Conservation (phyloP, 305 asterid species). For the Ajuga reptans region DNA sequence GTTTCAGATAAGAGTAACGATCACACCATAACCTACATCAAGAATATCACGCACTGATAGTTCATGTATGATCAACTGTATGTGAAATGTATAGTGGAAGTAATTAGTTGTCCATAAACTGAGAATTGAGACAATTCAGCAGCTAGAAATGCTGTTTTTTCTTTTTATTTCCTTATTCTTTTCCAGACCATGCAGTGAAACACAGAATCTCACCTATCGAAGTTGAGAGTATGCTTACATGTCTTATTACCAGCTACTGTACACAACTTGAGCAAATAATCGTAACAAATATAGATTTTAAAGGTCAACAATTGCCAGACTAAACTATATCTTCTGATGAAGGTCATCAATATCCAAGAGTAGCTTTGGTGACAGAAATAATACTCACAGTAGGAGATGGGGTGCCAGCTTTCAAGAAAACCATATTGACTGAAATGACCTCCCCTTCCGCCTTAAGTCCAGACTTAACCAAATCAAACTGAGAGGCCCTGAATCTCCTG, state of each 20-base stretch:
- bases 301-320: not conserved
- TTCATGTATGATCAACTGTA: not conserved
- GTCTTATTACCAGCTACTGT: not conserved
- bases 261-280: not conserved
- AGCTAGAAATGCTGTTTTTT: not conserved
- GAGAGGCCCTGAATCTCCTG: constrained; percentile 71
- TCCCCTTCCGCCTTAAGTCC: constrained; percentile 81
- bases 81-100: not conserved
- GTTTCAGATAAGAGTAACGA: not conserved
- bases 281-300: not conserved
- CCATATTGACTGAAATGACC: constrained; percentile 83
- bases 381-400: constrained; percentile 77
- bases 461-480: constrained; percentile 78
- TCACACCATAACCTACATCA: not conserved
- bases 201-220: not conserved
- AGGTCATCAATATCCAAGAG: not conserved
- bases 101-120: not conserved
- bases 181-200: not conserved
- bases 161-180: not conserved
- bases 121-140: not conserved
- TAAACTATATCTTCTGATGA: not conserved
- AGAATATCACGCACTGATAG: not conserved
- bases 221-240: not conserved
- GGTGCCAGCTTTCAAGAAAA: constrained; percentile 83
- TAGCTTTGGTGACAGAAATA: not conserved